A percentile compares a stretch with the other conserved stretches of the same genome.
Conservation (phyloP, 106 monocot species). For the Platanthera zijinensis region DNA sequence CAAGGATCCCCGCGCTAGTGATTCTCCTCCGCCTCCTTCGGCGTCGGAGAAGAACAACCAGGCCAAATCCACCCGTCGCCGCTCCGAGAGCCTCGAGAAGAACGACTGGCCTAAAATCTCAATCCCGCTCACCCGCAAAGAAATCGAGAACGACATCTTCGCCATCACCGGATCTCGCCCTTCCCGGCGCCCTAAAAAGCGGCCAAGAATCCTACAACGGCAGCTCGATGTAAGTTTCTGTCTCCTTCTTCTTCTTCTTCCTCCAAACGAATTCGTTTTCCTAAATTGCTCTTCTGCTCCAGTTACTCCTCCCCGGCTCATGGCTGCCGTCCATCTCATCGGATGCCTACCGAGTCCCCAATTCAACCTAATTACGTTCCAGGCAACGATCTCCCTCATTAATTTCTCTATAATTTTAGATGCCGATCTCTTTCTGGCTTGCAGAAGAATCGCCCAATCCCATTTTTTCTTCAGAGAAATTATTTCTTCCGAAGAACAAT, state of each 20-base stretch:
- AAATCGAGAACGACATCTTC: constrained; percentile 54
- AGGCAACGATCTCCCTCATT: no score
- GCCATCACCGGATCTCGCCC: constrained; percentile 33
- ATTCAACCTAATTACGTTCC: background rate
- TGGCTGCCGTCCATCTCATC: constrained; percentile 16
- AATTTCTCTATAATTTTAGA: no score
- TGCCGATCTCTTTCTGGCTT: no score
- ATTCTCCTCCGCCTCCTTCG: background rate
- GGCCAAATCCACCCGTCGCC: constrained; percentile 4
- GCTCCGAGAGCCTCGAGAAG: constrained; percentile 14
- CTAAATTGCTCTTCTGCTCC: background rate
- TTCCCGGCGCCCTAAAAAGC: constrained; percentile 30
- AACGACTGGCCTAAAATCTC: constrained; percentile 21
- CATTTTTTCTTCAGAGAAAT: no score
- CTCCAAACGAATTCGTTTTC: background rate
- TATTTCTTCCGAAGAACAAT: no score
- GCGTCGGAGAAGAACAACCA: constrained; percentile 8
- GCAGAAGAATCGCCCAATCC: no score
- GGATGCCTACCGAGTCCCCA: constrained; percentile 13
- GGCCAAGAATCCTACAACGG: constrained; percentile 30
- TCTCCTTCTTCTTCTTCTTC: background rate
- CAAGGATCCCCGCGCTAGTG: background rate
- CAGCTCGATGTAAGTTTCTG: constrained; percentile 38
- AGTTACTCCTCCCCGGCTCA: constrained; percentile 10
- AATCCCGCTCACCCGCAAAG: constrained; percentile 23